Evolutionary conservation across 495 filamentous ascomycete genomes (phyloP).

Genomic region (Penicillium simplicissimum): DNA sequence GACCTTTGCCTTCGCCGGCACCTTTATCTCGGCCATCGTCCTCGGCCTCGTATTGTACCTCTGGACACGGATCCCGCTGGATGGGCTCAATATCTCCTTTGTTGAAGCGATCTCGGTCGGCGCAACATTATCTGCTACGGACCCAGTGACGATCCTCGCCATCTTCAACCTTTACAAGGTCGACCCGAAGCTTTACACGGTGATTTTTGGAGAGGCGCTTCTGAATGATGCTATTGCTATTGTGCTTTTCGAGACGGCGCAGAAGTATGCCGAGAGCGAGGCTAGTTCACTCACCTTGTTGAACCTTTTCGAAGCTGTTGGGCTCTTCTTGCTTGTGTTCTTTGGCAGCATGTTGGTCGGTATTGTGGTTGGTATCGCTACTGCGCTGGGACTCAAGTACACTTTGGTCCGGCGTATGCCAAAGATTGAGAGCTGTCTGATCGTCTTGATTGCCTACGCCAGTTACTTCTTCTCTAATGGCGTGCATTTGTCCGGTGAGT

Average conservation of each 20-base stretch:
- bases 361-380: slow-evolving; percentile 79
- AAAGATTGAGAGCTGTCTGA: slow-evolving; percentile 93
- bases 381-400: slow-evolving; percentile 86
- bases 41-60: slow-evolving; percentile 83
- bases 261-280: slow-evolving; percentile 71
- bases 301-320: slow-evolving; percentile 85
- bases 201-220: slow-evolving; percentile 98
- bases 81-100: slow-evolving; percentile 81
- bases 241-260: slow-evolving; percentile 96
- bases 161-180: slow-evolving; percentile 99
- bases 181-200: slow-evolving; percentile 95
- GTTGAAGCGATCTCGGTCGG: slow-evolving; percentile 95
- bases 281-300: slow-evolving; percentile 64
- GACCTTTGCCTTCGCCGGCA: slow-evolving; percentile 97
- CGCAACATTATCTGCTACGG: slow-evolving; percentile 92
- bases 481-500: slow-evolving; percentile 87
- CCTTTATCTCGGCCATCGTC: slow-evolving; percentile 94
- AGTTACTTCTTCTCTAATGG: slow-evolving; percentile 98
- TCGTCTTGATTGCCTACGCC: slow-evolving; percentile 91
- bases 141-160: slow-evolving; percentile 94
- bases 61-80: slow-evolving; percentile 83
- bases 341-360: slow-evolving; percentile 92
- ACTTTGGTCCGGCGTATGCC: slow-evolving; percentile 89
- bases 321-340: slow-evolving; percentile 93
- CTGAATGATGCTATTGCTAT: slow-evolving; percentile 98